phyloP scores from a whole-genome alignment of 2,329 filamentous ascomycete genomes.

The Xylaria sp. region DNA sequence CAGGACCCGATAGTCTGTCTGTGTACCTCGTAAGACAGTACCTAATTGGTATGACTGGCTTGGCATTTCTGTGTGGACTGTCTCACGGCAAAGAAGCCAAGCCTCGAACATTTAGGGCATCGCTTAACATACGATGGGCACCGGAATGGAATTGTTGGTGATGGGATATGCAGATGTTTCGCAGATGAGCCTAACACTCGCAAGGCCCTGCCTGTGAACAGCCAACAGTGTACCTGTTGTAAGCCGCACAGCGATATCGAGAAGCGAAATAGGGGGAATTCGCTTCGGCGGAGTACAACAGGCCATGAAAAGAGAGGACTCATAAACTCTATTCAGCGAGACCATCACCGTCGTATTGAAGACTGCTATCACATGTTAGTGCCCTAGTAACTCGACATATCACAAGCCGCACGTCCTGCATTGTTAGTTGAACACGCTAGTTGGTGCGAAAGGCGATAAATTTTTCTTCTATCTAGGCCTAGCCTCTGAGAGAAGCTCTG shows the following conservation, averaged over 20 bases:
- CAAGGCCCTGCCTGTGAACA: background rate
- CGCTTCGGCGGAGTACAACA: background rate
- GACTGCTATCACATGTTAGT: background rate
- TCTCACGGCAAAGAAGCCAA: background rate
- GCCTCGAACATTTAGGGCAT: background rate
- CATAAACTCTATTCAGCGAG: background rate
- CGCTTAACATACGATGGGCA: background rate
- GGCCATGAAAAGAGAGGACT: background rate
- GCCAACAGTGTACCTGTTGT: background rate
- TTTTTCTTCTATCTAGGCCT: background rate
- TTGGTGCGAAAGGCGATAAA: background rate
- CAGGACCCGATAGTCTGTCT: background rate
- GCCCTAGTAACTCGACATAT: slow-evolving; percentile 2
- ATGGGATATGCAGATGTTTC: slow-evolving; percentile 3
- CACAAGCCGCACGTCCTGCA: slow-evolving; percentile 6
- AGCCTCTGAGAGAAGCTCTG: background rate
- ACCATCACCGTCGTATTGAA: background rate
- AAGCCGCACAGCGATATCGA: slow-evolving; percentile 1
- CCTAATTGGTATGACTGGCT: background rate
- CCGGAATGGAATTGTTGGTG: slow-evolving; percentile 1
- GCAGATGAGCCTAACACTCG: background rate
- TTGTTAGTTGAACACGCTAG: background rate
- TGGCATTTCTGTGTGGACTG: background rate
- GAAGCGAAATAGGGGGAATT: slow-evolving; percentile 2
- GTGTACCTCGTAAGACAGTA: background rate